These are phyloP conservation scores for Solanum okadae DNA, from an alignment of 257 asterid genomes.

Conservation along the genomic window DNA sequence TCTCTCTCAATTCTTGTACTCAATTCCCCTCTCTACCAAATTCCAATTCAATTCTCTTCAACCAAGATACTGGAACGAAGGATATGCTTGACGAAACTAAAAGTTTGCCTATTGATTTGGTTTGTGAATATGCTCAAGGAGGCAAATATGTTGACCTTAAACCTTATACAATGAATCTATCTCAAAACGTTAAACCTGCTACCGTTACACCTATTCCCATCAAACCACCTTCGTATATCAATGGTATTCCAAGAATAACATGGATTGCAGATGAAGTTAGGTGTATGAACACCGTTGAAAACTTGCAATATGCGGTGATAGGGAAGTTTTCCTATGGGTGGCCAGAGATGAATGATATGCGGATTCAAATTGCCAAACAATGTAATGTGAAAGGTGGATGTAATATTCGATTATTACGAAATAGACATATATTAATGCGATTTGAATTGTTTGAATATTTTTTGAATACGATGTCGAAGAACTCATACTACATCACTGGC, in stretches of 20 bases:
- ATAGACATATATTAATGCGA: too few relatives aligned
- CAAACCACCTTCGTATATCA: background rate
- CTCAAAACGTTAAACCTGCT: background rate
- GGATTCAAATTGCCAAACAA: too few relatives aligned
- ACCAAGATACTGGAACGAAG: background rate
- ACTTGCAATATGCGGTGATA: too few relatives aligned
- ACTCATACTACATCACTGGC: background rate
- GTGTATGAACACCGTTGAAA: too few relatives aligned
- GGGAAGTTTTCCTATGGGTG: too few relatives aligned
- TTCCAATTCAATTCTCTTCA: background rate
- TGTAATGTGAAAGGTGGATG: too few relatives aligned
- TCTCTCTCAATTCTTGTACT: background rate
- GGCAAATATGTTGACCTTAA: background rate
- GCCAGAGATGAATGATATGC: too few relatives aligned
- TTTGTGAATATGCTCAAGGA: background rate
- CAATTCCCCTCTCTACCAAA: background rate
- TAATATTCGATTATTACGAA: too few relatives aligned
- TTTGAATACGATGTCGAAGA: background rate
- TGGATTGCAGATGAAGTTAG: too few relatives aligned
- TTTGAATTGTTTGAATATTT: too few relatives aligned
- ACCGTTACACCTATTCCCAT: background rate
- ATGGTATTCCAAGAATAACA: background rate
- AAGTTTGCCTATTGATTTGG: background rate
- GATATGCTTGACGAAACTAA: background rate
- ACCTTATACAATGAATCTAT: background rate